Conservation (phyloP, 768 basidiomycete genomes). For the Chalciporus chontae region DNA sequence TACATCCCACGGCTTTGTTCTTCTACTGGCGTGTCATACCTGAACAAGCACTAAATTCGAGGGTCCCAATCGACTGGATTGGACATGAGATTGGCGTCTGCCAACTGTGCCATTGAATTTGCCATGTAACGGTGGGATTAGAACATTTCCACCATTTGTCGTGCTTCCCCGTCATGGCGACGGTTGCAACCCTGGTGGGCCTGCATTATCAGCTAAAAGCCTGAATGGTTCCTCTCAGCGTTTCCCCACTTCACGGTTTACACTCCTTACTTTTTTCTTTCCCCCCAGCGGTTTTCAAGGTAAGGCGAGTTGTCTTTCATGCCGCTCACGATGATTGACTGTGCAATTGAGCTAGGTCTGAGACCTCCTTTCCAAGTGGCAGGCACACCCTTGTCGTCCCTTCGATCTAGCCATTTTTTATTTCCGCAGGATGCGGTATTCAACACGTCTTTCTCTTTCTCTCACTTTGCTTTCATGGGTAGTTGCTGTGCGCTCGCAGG, state of each 20-base stretch:
- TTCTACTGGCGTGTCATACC: no score
- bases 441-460: slow-evolving; percentile 7
- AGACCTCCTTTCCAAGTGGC: slow-evolving; percentile 20
- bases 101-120: no score
- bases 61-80: no score
- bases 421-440: slow-evolving; percentile 10
- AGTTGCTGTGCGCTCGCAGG: slow-evolving; percentile 17
- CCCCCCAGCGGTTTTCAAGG: slow-evolving; percentile 15
- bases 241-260: neutral
- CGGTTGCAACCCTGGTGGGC: slow-evolving; percentile 1
- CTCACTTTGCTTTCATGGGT: slow-evolving; percentile 13
- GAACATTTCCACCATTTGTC: neutral
- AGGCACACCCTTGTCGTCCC: slow-evolving; percentile 17
- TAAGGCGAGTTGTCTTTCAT: neutral
- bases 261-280: neutral
- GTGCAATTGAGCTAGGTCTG: slow-evolving; percentile 14
- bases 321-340: neutral
- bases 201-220: slow-evolving; percentile 12
- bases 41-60: no score
- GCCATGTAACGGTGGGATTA: neutral
- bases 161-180: slow-evolving; percentile 6
- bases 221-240: neutral
- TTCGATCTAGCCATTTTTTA: neutral
- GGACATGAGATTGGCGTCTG: no score
- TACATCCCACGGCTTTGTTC: no score